phyloP scores from a whole-genome alignment of 176 grass and related monocot genomes.

The Ampelocalamus luodianensis region DNA sequence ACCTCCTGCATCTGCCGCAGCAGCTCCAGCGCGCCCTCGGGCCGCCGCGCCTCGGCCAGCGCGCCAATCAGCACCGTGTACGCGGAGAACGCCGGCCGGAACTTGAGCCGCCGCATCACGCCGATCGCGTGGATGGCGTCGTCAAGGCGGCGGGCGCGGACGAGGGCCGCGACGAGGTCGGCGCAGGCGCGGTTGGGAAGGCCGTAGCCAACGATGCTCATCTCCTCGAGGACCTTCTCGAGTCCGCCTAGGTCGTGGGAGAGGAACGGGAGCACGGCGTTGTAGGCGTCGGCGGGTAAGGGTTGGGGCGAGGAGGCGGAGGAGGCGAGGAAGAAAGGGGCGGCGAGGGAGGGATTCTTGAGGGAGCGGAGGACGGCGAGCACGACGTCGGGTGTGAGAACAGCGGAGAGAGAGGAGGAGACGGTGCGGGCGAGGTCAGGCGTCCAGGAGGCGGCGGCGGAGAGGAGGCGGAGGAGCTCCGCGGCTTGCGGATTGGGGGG shows the following conservation, averaged over 20 bases:
- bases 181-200: conserved; percentile 63
- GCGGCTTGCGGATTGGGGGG: neutral
- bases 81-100: conserved; percentile 79
- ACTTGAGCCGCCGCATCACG: conserved; percentile 75
- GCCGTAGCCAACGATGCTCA: conserved; percentile 72
- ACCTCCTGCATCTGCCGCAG: conserved; percentile 92
- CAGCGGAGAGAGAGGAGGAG: conserved; percentile 54
- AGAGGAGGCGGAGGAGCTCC: conserved; percentile 60
- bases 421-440: conserved; percentile 55
- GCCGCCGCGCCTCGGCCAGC: conserved; percentile 56
- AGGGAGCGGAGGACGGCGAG: conserved; percentile 61
- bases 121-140: conserved; percentile 53
- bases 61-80: conserved; percentile 80
- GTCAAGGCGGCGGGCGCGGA: conserved; percentile 57
- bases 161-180: conserved; percentile 52
- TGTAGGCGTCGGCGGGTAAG: conserved; percentile 64
- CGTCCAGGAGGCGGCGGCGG: conserved; percentile 55
- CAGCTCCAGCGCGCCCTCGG: conserved; percentile 70
- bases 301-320: conserved; percentile 50
- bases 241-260: conserved; percentile 50
- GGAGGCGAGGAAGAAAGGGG: conserved; percentile 65
- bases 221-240: conserved; percentile 77
- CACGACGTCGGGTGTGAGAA: conserved; percentile 46
- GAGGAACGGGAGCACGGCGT: conserved; percentile 63
- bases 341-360: conserved; percentile 60